Evolutionary conservation across 148 eudicot genomes (phyloP).

Genomic region (Vaccinium myrtillus): DNA sequence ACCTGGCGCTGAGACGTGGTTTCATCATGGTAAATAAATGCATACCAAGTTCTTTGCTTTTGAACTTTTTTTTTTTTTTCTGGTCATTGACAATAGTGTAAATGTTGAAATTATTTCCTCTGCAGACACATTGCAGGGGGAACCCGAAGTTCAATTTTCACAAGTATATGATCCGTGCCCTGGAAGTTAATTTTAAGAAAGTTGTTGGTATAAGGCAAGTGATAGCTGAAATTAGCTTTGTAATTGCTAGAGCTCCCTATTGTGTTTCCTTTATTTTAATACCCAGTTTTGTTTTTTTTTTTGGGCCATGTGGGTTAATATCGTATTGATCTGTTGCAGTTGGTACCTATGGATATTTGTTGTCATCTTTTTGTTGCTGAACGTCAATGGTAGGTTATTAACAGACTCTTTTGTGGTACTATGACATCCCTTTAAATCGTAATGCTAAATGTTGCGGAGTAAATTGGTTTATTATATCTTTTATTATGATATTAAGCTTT

Average conservation of each 20-base stretch:
- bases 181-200: conserved; percentile 86
- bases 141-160: conserved; percentile 87
- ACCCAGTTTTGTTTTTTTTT: not conserved
- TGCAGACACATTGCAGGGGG: conserved; percentile 75
- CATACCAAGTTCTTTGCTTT: not conserved
- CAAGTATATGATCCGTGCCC: conserved; percentile 92
- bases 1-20: conserved; percentile 67
- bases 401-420: no score
- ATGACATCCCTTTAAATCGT: no score
- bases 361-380: conserved; percentile 82
- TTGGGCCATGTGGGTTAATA: not conserved
- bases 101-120: not conserved
- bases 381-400: conserved; percentile 58
- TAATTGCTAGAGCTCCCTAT: not conserved
- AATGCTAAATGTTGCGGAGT: no score
- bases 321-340: conserved; percentile 49
- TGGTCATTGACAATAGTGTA: conserved; percentile 4
- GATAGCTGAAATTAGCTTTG: not conserved
- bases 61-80: not conserved
- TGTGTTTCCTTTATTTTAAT: not conserved
- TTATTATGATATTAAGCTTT: no score
- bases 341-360: conserved; percentile 96
- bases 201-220: conserved; percentile 94
- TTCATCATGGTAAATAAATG: conserved; percentile 60
- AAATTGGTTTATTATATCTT: no score